Percentiles rank a stretch among this genome's conserved stretches.
phyloP scores from a whole-genome alignment of 2,329 filamentous ascomycete species.

The Hymenoscyphus fraxineus region DNA sequence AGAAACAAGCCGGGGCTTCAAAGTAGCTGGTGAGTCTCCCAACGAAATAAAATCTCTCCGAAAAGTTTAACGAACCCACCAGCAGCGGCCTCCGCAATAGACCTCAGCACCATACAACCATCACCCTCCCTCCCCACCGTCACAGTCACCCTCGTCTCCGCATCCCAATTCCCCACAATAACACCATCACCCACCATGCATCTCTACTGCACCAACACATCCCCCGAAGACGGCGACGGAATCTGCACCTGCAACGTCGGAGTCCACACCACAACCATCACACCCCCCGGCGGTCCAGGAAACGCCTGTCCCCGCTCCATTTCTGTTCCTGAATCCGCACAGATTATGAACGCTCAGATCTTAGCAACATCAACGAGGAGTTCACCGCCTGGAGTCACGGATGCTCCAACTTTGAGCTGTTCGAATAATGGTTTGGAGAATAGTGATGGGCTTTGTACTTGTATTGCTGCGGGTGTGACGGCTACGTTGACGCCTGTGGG shows the following conservation, averaged over 20 bases:
- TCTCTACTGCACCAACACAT: conserved; percentile 3
- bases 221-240: conserved; percentile 3
- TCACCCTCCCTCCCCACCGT: neutral
- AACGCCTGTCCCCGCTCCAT: neutral
- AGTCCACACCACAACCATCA: neutral
- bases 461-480: neutral
- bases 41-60: neutral
- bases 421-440: neutral
- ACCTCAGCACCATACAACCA: neutral
- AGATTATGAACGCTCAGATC: neutral
- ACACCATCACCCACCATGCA: neutral
- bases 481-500: neutral
- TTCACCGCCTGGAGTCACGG: neutral
- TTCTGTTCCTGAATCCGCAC: neutral
- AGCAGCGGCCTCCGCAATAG: neutral
- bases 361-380: neutral
- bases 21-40: neutral
- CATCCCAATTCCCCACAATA: neutral
- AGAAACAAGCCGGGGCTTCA: neutral
- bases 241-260: conserved; percentile 7
- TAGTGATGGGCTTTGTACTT: neutral
- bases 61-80: neutral
- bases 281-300: neutral
- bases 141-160: neutral
- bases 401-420: neutral